Conservation (phyloP, 768 basidiomycete genomes). For the Termitomyces titanicus region DNA sequence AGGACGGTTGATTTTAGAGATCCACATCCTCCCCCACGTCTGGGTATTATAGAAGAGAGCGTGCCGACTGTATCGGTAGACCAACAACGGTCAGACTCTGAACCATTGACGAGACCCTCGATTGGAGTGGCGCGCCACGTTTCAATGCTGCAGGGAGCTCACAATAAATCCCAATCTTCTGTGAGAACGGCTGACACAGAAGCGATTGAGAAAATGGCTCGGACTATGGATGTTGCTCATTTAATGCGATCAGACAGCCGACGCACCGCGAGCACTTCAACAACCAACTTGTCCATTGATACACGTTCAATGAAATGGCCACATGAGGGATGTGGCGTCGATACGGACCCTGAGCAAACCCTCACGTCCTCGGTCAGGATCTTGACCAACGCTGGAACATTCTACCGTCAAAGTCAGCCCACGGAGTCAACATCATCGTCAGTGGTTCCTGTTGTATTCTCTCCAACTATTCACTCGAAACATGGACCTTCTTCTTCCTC, state of each 20-base stretch:
- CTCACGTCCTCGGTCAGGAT: slow-evolving; percentile 34
- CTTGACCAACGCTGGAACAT: slow-evolving; percentile 12
- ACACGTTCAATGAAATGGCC: slow-evolving; percentile 9
- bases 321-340: slow-evolving; percentile 11
- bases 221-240: slow-evolving; percentile 69
- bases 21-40: slow-evolving; percentile 70
- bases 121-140: background rate
- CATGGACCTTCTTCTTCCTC: slow-evolving; percentile 14
- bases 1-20: slow-evolving; percentile 62
- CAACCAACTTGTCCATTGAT: slow-evolving; percentile 27
- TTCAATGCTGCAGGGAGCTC: slow-evolving; percentile 28
- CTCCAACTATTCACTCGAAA: slow-evolving; percentile 11
- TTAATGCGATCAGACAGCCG: slow-evolving; percentile 30
- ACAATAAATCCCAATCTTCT: slow-evolving; percentile 53
- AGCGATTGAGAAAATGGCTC: slow-evolving; percentile 61
- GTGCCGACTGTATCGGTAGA: slow-evolving; percentile 27
- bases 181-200: slow-evolving; percentile 66
- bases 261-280: slow-evolving; percentile 25
- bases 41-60: slow-evolving; percentile 58
- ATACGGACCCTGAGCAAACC: slow-evolving; percentile 9
- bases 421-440: background rate
- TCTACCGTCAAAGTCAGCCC: slow-evolving; percentile 2
- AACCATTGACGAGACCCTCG: slow-evolving; percentile 9
- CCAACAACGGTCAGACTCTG: slow-evolving; percentile 5
- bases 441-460: background rate